phyloP scores from a whole-genome alignment of 805 yeast species.

The Candida maesae region DNA sequence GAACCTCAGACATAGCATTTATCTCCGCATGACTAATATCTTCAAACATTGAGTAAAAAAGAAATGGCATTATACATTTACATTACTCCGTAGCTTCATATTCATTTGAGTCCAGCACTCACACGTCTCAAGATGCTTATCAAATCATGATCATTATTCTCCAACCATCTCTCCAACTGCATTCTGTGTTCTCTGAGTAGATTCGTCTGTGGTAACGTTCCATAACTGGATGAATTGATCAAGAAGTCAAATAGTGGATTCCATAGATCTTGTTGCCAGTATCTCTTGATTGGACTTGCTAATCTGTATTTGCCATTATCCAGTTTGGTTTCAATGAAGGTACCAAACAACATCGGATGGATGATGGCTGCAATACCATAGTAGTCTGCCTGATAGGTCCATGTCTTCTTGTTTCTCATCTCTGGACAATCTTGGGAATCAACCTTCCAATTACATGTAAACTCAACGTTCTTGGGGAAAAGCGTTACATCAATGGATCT shows the following conservation, averaged over 20 bases:
- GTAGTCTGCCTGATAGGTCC: conserved; percentile 82
- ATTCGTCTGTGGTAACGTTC: conserved; percentile 39
- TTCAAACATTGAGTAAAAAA: too few species aligned
- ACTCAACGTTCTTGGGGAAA: conserved; percentile 47
- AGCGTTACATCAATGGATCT: conserved; percentile 68
- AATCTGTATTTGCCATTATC: conserved; percentile 34
- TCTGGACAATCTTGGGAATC: conserved; percentile 73
- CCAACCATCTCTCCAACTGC: conserved; percentile 41
- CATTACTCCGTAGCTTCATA: background rate
- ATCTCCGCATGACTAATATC: too few species aligned
- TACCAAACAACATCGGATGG: conserved; percentile 71
- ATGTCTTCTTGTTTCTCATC: conserved; percentile 53
- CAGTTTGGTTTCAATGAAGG: conserved; percentile 45
- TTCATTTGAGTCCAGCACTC: conserved; percentile 30
- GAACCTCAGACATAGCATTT: too few species aligned
- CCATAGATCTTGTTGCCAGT: conserved; percentile 80
- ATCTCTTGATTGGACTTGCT: conserved; percentile 52
- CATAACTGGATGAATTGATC: conserved; percentile 49
- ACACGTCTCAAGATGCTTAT: conserved; percentile 33
- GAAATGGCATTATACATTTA: too few species aligned
- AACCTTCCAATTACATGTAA: conserved; percentile 55
- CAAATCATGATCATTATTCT: conserved; percentile 20
- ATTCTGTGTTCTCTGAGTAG: conserved; percentile 33
- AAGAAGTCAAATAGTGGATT: conserved; percentile 54
- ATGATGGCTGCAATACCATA: conserved; percentile 75